Conservation (phyloP, 768 basidiomycete genomes). For the Boletus rubroflammeus region DNA sequence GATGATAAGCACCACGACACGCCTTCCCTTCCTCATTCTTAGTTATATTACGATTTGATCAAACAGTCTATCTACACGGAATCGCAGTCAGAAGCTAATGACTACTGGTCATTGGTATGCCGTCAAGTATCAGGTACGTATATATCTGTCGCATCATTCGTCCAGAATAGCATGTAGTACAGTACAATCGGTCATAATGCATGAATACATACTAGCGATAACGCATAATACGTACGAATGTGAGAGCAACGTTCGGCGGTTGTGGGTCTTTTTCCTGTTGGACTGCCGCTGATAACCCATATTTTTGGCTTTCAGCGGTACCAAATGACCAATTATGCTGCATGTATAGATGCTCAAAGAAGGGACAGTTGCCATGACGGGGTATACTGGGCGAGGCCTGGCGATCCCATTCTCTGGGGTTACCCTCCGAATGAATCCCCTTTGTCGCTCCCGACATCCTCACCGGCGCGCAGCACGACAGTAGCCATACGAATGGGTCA, state of each 20-base stretch:
- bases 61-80: not conserved
- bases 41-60: not conserved
- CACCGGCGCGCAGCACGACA: not conserved
- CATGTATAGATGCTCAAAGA: too few relatives aligned
- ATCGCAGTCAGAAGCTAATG: not conserved
- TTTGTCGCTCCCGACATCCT: not conserved
- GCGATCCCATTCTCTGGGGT: not conserved
- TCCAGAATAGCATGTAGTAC: not conserved
- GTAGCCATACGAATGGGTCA: constrained; percentile 1
- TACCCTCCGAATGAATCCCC: not conserved
- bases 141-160: not conserved
- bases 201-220: not conserved
- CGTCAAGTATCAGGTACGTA: too few relatives aligned
- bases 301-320: too few relatives aligned
- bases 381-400: too few relatives aligned
- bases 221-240: too few relatives aligned
- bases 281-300: too few relatives aligned
- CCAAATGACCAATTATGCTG: too few relatives aligned
- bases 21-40: not conserved
- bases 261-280: too few relatives aligned
- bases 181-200: not conserved
- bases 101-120: too few relatives aligned
- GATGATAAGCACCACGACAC: not conserved
- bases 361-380: too few relatives aligned
- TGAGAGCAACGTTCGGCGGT: too few relatives aligned